Conservation (phyloP, 371 early-diverging fungal genomes). For the Mortierella sp. region DNA sequence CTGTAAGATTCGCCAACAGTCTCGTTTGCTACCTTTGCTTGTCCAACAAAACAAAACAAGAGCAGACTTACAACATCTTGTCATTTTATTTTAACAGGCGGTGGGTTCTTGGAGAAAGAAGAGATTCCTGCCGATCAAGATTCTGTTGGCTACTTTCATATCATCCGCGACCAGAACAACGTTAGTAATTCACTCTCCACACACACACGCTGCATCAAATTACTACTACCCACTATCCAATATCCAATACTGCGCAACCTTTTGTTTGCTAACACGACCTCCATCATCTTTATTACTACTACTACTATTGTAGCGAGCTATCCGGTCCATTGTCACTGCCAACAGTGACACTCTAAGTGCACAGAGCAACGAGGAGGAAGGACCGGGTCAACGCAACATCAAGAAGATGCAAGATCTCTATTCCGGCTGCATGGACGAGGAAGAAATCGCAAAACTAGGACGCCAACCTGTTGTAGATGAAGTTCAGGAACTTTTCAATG, state of each 20-base stretch:
- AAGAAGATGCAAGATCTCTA: constrained; percentile 63
- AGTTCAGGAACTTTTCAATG: constrained; percentile 47
- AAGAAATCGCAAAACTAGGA: constrained; percentile 60
- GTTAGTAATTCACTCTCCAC: constrained; percentile 38
- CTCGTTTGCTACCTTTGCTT: too few species aligned
- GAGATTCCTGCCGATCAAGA: constrained; percentile 68
- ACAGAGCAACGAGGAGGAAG: constrained; percentile 41
- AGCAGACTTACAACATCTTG: not conserved
- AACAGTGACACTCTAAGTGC: constrained; percentile 7
- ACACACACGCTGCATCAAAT: too few species aligned
- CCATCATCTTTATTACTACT: constrained; percentile 16
- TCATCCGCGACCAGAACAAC: constrained; percentile 59
- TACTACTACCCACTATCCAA: too few species aligned
- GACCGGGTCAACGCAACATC: constrained; percentile 63
- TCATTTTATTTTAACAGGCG: constrained; percentile 55
- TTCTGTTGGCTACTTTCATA: constrained; percentile 58
- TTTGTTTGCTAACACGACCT: not conserved
- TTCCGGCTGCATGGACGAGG: constrained; percentile 70
- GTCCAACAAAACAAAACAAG: too few species aligned
- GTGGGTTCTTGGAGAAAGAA: constrained; percentile 61
- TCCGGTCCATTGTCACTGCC: constrained; percentile 38
- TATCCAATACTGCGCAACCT: too few species aligned
- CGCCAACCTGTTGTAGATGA: constrained; percentile 62
- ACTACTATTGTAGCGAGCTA: constrained; percentile 38
- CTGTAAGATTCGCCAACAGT: constrained; percentile 62